phyloP scores from a whole-genome alignment of 495 filamentous ascomycete species.

The Friedmanniomyces endolithicus region DNA sequence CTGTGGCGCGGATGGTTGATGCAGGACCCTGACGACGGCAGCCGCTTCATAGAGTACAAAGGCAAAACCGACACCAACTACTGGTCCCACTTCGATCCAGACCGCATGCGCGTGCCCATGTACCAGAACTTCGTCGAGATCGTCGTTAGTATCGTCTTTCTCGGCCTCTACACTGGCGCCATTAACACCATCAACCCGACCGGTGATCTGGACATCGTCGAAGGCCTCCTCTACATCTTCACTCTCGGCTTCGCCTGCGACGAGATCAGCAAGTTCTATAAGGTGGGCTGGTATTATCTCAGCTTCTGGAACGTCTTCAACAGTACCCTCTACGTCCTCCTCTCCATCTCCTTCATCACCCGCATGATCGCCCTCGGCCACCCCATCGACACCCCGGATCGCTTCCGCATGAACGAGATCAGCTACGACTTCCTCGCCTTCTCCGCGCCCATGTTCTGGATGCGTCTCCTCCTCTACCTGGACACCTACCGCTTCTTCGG shows the following conservation, averaged over 20 bases:
- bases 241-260: slow-evolving; percentile 88
- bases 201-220: slow-evolving; percentile 74
- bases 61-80: slow-evolving; percentile 61
- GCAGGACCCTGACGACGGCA: slow-evolving; percentile 80
- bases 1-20: slow-evolving; percentile 95
- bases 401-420: slow-evolving; percentile 60
- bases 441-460: slow-evolving; percentile 93
- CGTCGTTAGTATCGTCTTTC: slow-evolving; percentile 66
- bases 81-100: slow-evolving; percentile 74
- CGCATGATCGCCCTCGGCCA: slow-evolving; percentile 67
- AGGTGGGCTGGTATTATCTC: slow-evolving; percentile 76
- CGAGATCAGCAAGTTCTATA: slow-evolving; percentile 78
- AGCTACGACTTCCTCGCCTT: slow-evolving; percentile 91
- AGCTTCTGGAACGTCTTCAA: slow-evolving; percentile 97
- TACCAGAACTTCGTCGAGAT: slow-evolving; percentile 90
- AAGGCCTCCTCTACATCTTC: slow-evolving; percentile 76
- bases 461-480: slow-evolving; percentile 79
- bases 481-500: slow-evolving; percentile 92
- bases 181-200: slow-evolving; percentile 79
- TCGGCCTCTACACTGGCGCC: slow-evolving; percentile 73
- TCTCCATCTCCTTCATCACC: slow-evolving; percentile 62
- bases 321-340: slow-evolving; percentile 59
- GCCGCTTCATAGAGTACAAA: slow-evolving; percentile 71
- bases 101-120: slow-evolving; percentile 78
- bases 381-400: slow-evolving; percentile 35